phyloP scores from a whole-genome alignment of 2,329 filamentous ascomycete species.

The Sclerotinia spermophila region DNA sequence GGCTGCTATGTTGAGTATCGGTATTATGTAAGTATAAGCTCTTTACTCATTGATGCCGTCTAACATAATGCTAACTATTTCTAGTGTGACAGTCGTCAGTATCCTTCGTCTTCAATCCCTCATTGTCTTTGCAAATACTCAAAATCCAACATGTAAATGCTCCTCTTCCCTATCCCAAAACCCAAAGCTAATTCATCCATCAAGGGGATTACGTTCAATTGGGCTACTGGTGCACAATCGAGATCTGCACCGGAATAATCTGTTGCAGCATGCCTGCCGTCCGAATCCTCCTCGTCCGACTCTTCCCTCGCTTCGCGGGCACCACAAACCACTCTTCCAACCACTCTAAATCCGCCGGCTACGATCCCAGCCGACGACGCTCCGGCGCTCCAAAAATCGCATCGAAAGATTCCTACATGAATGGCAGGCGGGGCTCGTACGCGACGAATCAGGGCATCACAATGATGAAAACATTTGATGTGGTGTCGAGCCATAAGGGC shows the following conservation, averaged over 20 bases:
- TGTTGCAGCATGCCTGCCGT: slow-evolving; percentile 26
- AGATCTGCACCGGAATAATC: slow-evolving; percentile 28
- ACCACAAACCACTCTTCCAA: background rate
- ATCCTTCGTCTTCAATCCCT: slow-evolving; percentile 8
- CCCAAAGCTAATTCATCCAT: background rate
- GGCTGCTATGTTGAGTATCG: slow-evolving; percentile 49
- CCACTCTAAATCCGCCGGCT: background rate
- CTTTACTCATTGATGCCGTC: background rate
- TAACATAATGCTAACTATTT: background rate
- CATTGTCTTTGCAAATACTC: slow-evolving; percentile 4
- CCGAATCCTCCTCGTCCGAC: slow-evolving; percentile 9
- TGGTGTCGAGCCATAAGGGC: background rate
- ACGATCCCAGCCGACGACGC: background rate
- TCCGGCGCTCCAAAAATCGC: background rate
- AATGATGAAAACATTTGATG: background rate
- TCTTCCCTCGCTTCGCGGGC: background rate
- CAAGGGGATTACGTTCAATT: slow-evolving; percentile 25
- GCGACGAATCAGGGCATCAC: background rate
- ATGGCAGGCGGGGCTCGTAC: background rate
- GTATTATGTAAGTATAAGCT: slow-evolving; percentile 37
- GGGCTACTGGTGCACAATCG: slow-evolving; percentile 28
- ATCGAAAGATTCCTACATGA: background rate
- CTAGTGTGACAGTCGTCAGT: slow-evolving; percentile 7
- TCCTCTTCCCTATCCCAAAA: background rate
- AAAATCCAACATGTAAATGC: slow-evolving; percentile 14